Percentiles rank a stretch among this genome's conserved stretches.
Evolutionary conservation across 176 grass and related monocot genomes (phyloP).

Genomic region (Cymbopogon citratus): DNA sequence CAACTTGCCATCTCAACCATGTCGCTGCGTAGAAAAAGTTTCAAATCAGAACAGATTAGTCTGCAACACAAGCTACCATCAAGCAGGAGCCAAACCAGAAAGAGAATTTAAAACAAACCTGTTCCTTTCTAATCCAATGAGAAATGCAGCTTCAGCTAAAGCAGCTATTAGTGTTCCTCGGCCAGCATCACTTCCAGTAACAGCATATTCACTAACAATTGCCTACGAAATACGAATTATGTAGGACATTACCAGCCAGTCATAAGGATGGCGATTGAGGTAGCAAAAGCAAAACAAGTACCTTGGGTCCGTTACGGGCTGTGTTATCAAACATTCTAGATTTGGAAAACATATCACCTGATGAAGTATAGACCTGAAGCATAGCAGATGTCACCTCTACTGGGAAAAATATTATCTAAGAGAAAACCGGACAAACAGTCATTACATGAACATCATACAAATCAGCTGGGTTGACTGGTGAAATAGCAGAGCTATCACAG

Average conservation of each 20-base stretch:
- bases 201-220: conserved; percentile 98
- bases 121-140: conserved; percentile 89
- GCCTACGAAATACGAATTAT: conserved; percentile 45
- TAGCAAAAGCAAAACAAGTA: conserved; percentile 5
- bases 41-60: conserved; percentile 16
- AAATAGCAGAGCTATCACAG: conserved; percentile 67
- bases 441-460: conserved; percentile 95
- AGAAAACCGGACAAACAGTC: conserved; percentile 14
- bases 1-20: conserved; percentile 95
- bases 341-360: conserved; percentile 79
- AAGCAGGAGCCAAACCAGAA: conserved; percentile 17
- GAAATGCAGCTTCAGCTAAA: conserved; percentile 88
- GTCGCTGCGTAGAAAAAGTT: conserved; percentile 57
- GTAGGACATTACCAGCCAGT: conserved; percentile 11
- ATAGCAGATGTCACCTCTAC: conserved; percentile 22
- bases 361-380: conserved; percentile 76
- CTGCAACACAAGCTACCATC: neutral
- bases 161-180: conserved; percentile 86
- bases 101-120: conserved; percentile 42
- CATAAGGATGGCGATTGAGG: conserved; percentile 7
- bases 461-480: conserved; percentile 65
- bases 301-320: conserved; percentile 63
- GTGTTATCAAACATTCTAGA: conserved; percentile 66
- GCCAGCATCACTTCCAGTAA: conserved; percentile 89
- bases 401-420: neutral